A percentile compares a stretch with the other conserved stretches of the same genome.
phyloP scores from a whole-genome alignment of 2,329 filamentous ascomycete genomes.

The Trichothecium roseum region DNA sequence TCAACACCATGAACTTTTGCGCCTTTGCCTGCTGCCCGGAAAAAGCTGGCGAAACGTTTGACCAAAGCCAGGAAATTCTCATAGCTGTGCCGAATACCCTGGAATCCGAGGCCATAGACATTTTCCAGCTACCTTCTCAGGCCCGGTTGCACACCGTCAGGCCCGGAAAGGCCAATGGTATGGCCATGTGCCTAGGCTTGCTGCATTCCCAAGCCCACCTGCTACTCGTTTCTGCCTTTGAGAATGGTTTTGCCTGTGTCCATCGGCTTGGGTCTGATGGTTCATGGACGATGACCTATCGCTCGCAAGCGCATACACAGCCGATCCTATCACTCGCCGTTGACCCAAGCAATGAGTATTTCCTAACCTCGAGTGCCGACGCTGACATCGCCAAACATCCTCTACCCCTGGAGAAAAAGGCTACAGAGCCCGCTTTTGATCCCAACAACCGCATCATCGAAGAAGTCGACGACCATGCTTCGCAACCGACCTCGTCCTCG shows the following conservation, averaged over 20 bases:
- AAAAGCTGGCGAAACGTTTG: conserved; percentile 7
- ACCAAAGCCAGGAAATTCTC: conserved; percentile 37
- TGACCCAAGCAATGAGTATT: conserved; percentile 40
- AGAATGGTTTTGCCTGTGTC: conserved; percentile 68
- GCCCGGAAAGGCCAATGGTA: conserved; percentile 49
- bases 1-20: conserved; percentile 95
- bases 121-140: conserved; percentile 73
- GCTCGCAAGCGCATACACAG: conserved; percentile 60
- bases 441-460: conserved; percentile 15
- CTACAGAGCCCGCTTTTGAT: conserved; percentile 11
- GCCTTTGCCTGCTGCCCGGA: conserved; percentile 50
- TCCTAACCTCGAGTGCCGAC: conserved; percentile 77
- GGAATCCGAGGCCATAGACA: conserved; percentile 64
- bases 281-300: conserved; percentile 47
- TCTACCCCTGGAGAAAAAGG: conserved; percentile 31
- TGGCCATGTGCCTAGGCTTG: conserved; percentile 77
- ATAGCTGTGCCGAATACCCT: conserved; percentile 75
- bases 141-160: conserved; percentile 51
- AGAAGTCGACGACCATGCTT: conserved; percentile 9
- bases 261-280: conserved; percentile 37
- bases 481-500: conserved; percentile 8
- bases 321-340: conserved; percentile 69
- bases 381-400: conserved; percentile 68
- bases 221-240: conserved; percentile 67
- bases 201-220: conserved; percentile 40